Evolutionary conservation across 768 basidiomycete species (phyloP).

Genomic region (Termitomyces sp.): DNA sequence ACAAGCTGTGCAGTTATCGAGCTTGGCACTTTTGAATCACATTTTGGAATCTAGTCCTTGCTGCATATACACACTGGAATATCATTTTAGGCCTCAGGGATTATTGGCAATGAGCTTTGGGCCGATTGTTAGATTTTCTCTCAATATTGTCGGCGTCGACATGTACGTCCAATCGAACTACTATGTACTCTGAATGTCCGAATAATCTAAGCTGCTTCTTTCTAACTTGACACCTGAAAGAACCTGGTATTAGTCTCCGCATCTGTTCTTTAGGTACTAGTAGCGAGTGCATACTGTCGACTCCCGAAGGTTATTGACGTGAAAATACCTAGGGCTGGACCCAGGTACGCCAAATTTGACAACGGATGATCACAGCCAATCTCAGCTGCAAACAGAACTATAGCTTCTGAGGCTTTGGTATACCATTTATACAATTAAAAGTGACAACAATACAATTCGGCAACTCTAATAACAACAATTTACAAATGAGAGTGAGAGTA

Average conservation of each 20-base stretch:
- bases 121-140: neutral
- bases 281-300: neutral
- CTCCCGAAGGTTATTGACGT: neutral
- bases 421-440: constrained; percentile 4
- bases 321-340: neutral
- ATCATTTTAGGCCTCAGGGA: no score
- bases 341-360: neutral
- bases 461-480: constrained; percentile 8
- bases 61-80: no score
- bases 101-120: neutral
- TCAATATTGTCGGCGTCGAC: neutral
- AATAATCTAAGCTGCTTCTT: no score
- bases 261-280: neutral
- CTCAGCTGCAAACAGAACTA: neutral
- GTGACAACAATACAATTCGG: constrained; percentile 9
- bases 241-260: no score
- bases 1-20: neutral
- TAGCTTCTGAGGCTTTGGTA: neutral
- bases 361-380: neutral
- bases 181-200: no score
- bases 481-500: constrained; percentile 14
- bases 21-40: no score
- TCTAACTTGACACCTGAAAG: no score
- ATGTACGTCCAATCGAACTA: neutral
- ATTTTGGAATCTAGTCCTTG: no score